Percentiles rank a stretch among this genome's conserved stretches.
Evolutionary conservation across 768 basidiomycete species (phyloP).

Genomic region (Hypholoma fasciculare): DNA sequence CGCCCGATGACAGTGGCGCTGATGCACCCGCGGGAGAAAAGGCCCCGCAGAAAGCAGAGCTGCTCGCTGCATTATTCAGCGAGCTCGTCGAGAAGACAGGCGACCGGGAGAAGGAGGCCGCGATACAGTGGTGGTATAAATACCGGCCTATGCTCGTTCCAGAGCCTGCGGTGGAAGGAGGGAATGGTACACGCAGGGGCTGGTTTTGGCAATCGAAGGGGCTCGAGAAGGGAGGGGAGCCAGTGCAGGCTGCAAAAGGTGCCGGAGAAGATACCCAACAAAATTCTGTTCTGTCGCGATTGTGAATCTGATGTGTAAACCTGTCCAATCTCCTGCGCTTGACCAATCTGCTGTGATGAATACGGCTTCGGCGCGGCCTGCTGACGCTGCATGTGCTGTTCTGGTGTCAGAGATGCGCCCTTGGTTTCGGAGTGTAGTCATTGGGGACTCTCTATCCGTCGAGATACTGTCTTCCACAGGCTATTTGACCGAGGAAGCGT

Average conservation of each 20-base stretch:
- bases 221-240: slow-evolving; percentile 7
- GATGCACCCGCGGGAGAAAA: slow-evolving; percentile 1
- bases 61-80: slow-evolving; percentile 58
- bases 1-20: slow-evolving; percentile 18
- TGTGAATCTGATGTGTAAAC: slow-evolving; percentile 13
- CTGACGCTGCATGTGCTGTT: slow-evolving; percentile 1
- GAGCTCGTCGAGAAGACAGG: slow-evolving; percentile 67
- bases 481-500: neutral
- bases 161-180: slow-evolving; percentile 10
- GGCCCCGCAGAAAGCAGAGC: slow-evolving; percentile 35
- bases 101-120: slow-evolving; percentile 67
- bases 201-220: neutral
- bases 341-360: neutral
- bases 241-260: slow-evolving; percentile 2
- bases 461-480: neutral
- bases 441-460: neutral
- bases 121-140: slow-evolving; percentile 74
- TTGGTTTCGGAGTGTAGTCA: neutral
- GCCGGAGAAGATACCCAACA: slow-evolving; percentile 12
- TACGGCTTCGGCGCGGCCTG: slow-evolving; percentile 1
- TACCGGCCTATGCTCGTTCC: slow-evolving; percentile 26
- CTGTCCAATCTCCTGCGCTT: neutral
- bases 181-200: neutral
- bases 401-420: neutral
- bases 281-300: slow-evolving; percentile 19